phyloP scores from a whole-genome alignment of 306 rosid genomes.

The Casuarina cunninghamiana region DNA sequence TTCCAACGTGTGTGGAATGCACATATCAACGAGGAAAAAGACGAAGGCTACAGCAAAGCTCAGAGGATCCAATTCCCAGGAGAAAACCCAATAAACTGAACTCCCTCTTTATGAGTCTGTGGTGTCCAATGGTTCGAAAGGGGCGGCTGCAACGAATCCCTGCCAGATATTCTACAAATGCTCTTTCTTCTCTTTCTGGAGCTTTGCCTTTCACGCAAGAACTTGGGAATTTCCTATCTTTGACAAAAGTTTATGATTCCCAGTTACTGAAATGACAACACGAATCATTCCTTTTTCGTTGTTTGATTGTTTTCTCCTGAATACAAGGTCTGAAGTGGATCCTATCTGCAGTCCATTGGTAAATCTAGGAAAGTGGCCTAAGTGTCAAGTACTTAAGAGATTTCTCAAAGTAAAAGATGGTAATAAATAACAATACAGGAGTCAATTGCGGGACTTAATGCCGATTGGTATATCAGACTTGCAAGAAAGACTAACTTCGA shows the following conservation, averaged over 20 bases:
- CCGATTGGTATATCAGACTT: too few species aligned
- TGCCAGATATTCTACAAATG: slow-evolving; percentile 13
- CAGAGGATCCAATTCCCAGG: too few species aligned
- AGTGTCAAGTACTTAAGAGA: too few species aligned
- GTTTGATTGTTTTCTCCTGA: neutral
- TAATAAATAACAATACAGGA: too few species aligned
- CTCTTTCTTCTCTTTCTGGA: neutral
- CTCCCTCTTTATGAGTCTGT: slow-evolving; percentile 2
- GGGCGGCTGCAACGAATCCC: neutral
- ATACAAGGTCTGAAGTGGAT: too few species aligned
- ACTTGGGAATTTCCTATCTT: neutral
- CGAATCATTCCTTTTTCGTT: neutral
- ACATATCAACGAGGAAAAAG: neutral
- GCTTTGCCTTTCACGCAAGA: neutral
- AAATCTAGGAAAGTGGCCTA: too few species aligned
- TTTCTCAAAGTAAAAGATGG: too few species aligned
- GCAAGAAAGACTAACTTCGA: too few species aligned
- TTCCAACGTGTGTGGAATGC: neutral
- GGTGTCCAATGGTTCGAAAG: neutral
- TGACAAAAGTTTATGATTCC: neutral
- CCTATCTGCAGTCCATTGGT: too few species aligned
- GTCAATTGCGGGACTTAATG: too few species aligned
- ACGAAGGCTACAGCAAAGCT: neutral
- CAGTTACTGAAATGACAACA: neutral
- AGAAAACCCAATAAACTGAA: too few species aligned